These are phyloP conservation scores for Jatropha curcas DNA, from an alignment of 345 rosid genomes.

Conservation along the genomic window DNA sequence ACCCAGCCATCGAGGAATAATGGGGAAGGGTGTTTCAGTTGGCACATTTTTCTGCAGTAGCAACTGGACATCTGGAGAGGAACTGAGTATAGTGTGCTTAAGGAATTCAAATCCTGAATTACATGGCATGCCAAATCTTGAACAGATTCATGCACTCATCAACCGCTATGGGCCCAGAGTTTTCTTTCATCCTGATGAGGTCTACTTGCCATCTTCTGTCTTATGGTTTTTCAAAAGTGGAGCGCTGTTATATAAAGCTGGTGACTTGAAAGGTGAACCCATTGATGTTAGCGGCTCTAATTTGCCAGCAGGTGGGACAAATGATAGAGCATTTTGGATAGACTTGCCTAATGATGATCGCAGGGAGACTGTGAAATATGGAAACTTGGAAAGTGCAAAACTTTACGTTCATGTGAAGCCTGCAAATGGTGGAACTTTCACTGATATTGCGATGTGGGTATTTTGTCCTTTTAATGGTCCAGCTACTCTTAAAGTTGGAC, in stretches of 20 bases:
- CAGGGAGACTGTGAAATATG: conserved; percentile 43
- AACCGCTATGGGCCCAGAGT: conserved; percentile 71
- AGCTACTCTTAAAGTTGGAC: conserved; percentile 67
- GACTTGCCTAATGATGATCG: conserved; percentile 46
- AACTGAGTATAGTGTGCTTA: conserved; percentile 50
- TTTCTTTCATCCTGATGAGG: conserved; percentile 64
- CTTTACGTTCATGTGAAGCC: conserved; percentile 83
- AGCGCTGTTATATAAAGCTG: conserved; percentile 51
- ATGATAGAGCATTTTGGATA: conserved; percentile 76
- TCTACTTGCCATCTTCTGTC: conserved; percentile 71
- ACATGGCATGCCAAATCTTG: conserved; percentile 69
- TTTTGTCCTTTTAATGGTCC: conserved; percentile 94
- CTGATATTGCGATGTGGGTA: conserved; percentile 84
- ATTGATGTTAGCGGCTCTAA: conserved; percentile 63
- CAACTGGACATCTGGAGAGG: conserved; percentile 39
- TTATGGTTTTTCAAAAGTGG: conserved; percentile 66
- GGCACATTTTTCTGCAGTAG: conserved; percentile 74
- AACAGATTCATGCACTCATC: conserved; percentile 67
- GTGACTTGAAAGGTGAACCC: conserved; percentile 32
- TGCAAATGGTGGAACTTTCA: conserved; percentile 79
- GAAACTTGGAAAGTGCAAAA: conserved; percentile 67
- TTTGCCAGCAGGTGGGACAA: conserved; percentile 64
- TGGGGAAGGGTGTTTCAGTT: conserved; percentile 63
- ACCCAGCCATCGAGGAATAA: conserved; percentile 62
- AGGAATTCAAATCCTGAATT: conserved; percentile 55